Percentiles rank a stretch among this genome's conserved stretches.
Evolutionary conservation across 371 early-diverging fungal genomes (phyloP).

Genomic region (Zychaea mexicana): DNA sequence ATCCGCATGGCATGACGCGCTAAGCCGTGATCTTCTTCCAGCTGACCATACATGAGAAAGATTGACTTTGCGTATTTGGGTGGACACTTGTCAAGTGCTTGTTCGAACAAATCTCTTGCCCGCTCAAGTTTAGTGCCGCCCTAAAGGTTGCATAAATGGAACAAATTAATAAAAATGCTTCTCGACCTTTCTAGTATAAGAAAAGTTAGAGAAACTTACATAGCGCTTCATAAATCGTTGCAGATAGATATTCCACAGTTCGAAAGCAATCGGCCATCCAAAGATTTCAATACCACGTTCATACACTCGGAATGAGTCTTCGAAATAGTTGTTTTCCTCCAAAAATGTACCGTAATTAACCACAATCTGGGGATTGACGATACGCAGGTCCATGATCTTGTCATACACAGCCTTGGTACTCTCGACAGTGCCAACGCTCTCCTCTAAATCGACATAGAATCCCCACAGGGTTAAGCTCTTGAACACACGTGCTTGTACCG

Average conservation of each 20-base stretch:
- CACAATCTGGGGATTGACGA: slow-evolving; percentile 94
- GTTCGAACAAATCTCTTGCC: slow-evolving; percentile 94
- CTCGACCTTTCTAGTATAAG: neutral
- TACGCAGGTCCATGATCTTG: slow-evolving; percentile 88
- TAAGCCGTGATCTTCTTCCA: slow-evolving; percentile 94
- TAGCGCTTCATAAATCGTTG: slow-evolving; percentile 85
- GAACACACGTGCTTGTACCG: slow-evolving; percentile 87
- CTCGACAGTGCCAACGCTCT: slow-evolving; percentile 86
- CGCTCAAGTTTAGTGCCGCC: slow-evolving; percentile 89
- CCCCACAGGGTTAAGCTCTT: slow-evolving; percentile 92
- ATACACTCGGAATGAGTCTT: slow-evolving; percentile 93
- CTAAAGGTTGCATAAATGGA: slow-evolving; percentile 35
- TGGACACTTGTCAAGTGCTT: slow-evolving; percentile 89
- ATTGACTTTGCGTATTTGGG: slow-evolving; percentile 85
- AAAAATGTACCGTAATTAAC: slow-evolving; percentile 93
- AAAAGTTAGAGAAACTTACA: slow-evolving; percentile 42
- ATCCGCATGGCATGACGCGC: slow-evolving; percentile 92
- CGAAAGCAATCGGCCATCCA: slow-evolving; percentile 95
- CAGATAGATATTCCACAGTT: slow-evolving; percentile 96
- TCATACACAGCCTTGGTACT: slow-evolving; percentile 90
- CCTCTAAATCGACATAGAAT: slow-evolving; percentile 93
- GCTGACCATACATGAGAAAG: slow-evolving; percentile 89
- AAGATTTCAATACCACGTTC: slow-evolving; percentile 96
- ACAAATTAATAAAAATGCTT: neutral
- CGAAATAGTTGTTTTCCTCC: slow-evolving; percentile 89